A percentile compares a stretch with the other conserved stretches of the same genome.
phyloP scores from a whole-genome alignment of 257 asterid genomes.

The Mentha longifolia region DNA sequence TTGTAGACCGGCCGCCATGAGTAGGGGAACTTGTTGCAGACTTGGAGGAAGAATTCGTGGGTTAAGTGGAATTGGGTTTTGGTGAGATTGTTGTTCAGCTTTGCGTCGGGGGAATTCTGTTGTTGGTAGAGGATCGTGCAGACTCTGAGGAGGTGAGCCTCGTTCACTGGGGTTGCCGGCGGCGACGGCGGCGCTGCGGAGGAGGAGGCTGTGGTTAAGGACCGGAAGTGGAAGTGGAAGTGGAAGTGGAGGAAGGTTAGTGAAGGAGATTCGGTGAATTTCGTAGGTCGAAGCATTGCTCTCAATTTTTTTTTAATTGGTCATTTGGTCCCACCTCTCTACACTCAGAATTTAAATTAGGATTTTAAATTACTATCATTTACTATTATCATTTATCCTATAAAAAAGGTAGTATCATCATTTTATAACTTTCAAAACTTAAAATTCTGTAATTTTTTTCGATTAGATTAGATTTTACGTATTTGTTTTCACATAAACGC shows the following conservation, averaged over 20 bases:
- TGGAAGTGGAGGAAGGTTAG: no score
- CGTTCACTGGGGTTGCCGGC: slow-evolving; percentile 54
- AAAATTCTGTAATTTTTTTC: no score
- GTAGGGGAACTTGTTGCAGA: slow-evolving; percentile 78
- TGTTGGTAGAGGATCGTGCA: slow-evolving; percentile 95
- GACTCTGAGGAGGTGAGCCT: slow-evolving; percentile 70
- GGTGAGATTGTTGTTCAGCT: slow-evolving; percentile 60
- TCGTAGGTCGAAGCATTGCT: slow-evolving; percentile 40
- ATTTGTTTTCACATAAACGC: no score
- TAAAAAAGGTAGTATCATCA: no score
- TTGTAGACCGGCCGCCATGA: slow-evolving; percentile 91
- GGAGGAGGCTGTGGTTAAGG: slow-evolving; percentile 35
- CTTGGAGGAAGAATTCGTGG: slow-evolving; percentile 88
- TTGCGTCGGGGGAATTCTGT: slow-evolving; percentile 59
- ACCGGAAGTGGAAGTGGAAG: slow-evolving; percentile 43
- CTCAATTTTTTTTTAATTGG: no score
- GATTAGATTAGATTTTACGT: no score
- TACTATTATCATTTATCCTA: no score
- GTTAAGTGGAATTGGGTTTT: slow-evolving; percentile 56
- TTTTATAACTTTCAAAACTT: no score
- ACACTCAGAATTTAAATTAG: no score
- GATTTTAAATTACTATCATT: no score
- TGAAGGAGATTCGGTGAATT: no score
- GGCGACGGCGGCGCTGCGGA: slow-evolving; percentile 20
- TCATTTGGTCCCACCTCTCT: no score